Evolutionary conservation across 306 rosid species (phyloP), one percentile per base, ranked within the genome.

Genomic region (Fagus sylvatica): DNA sequence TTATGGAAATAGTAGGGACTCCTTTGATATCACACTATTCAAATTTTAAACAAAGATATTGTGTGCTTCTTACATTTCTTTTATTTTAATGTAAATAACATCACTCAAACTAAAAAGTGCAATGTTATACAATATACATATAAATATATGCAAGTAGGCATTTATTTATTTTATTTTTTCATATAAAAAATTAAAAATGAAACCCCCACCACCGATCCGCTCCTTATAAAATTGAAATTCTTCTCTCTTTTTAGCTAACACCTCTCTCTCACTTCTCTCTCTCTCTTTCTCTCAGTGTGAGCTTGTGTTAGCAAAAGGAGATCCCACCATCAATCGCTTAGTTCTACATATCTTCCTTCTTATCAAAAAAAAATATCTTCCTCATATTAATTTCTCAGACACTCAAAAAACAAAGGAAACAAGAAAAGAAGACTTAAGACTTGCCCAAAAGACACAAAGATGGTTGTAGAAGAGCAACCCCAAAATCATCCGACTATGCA

Each of bases 401-500:
- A 53, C 55, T 5, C 74, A 49, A 55, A 74, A 53, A 54, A 49
- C 41, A 46, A 46, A 2, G 51, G 15, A 46, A 46, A 46, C 51
- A 46, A 46, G 51, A 46, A 46, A 46, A 46, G 15, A 46, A 46
- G 51, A 46, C 53, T 53, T 28, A 53, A 80, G 65, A 34, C 53
- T 53, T 28, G 61, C 48, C 74, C 4, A 82, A 84, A 42, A 57
- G 81, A 71, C 53, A 55, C 57, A 69, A 72, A 64, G 55, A 81
- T 87, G 88, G 80, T 55, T 69, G 76, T 74, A 64, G 84, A 61
- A 74, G 68, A 78, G 84, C 62, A 76, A 71, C 72, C 61, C 60
- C 86, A 57, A 69, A 84, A 84, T 88, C 79, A 84, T 84, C 88
- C 86, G 79, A 87, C 84, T 81, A 62, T 67, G 80, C 68, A 82